Percentiles rank a stretch among this genome's conserved stretches.
Conservation (phyloP, 1,284 basidiomycete species). For the Stereum hirsutum region DNA sequence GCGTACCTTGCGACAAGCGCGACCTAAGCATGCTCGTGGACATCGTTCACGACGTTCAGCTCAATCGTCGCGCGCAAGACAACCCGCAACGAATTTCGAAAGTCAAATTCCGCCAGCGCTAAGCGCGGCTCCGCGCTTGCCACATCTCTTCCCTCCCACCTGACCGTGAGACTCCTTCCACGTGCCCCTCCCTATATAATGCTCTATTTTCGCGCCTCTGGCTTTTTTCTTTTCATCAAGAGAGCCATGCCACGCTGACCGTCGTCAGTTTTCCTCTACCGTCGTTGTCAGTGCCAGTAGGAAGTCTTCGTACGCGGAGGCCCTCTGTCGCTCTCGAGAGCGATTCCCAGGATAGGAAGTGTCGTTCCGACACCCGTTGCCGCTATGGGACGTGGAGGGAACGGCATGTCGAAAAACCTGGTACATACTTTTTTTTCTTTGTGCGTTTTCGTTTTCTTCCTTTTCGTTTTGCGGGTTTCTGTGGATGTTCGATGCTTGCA, state of each 20-base stretch:
- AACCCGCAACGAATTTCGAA: not conserved
- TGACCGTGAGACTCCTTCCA: too few species aligned
- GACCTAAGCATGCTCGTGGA: not conserved
- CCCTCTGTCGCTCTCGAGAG: slow-evolving; percentile 30
- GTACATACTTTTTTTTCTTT: slow-evolving; percentile 18
- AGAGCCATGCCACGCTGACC: slow-evolving; percentile 34
- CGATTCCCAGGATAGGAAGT: slow-evolving; percentile 32
- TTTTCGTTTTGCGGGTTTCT: too few species aligned
- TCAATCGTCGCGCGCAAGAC: not conserved
- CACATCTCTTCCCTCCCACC: slow-evolving; percentile 16
- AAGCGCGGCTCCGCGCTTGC: not conserved
- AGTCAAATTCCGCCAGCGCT: not conserved
- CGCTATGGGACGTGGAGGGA: too few species aligned
- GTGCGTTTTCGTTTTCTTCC: not conserved
- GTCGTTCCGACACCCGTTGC: slow-evolving; percentile 23
- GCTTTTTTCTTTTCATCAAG: slow-evolving; percentile 14
- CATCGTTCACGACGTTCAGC: not conserved
- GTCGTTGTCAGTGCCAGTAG: slow-evolving; percentile 33
- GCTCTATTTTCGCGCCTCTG: too few species aligned
- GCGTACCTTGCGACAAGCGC: not conserved
- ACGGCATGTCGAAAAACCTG: slow-evolving; percentile 31
- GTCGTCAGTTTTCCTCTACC: slow-evolving; percentile 25
- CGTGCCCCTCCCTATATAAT: too few species aligned
- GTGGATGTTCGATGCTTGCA: too few species aligned
- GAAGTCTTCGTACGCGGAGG: slow-evolving; percentile 24